Evolutionary conservation across 2,329 filamentous ascomycete genomes (phyloP).

Genomic region (Pestalotiopsis sp.): DNA sequence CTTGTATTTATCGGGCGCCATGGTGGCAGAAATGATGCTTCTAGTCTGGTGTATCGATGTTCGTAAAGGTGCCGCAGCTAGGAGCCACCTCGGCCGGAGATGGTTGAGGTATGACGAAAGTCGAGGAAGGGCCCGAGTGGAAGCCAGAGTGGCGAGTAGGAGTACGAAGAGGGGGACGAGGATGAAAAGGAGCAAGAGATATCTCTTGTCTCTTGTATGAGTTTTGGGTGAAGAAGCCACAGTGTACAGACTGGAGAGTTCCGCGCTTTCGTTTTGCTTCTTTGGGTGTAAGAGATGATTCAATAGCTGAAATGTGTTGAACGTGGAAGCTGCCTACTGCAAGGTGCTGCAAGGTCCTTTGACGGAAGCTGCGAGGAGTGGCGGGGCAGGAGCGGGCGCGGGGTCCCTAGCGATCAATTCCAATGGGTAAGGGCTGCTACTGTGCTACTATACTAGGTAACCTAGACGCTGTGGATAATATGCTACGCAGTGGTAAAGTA

Average conservation of each 20-base stretch:
- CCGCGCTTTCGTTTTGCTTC: neutral
- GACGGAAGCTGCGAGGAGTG: neutral
- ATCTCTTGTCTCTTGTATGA: slow-evolving; percentile 13
- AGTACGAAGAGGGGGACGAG: slow-evolving; percentile 52
- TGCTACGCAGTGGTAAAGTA: too few species aligned
- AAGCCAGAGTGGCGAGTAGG: slow-evolving; percentile 68
- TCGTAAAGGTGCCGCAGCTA: slow-evolving; percentile 33
- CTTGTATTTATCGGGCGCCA: slow-evolving; percentile 69
- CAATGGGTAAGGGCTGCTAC: neutral
- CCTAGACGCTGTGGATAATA: too few species aligned
- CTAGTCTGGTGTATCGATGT: slow-evolving; percentile 20
- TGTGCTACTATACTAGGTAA: too few species aligned
- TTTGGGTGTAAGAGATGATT: neutral
- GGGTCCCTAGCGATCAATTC: neutral
- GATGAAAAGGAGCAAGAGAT: slow-evolving; percentile 50
- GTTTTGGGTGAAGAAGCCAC: slow-evolving; percentile 9
- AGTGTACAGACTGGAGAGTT: neutral
- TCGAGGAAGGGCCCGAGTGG: slow-evolving; percentile 60
- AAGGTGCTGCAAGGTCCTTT: slow-evolving; percentile 5
- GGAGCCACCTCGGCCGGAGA: slow-evolving; percentile 43
- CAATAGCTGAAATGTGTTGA: neutral
- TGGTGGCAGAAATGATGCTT: slow-evolving; percentile 54
- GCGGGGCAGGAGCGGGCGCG: neutral
- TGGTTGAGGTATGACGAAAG: slow-evolving; percentile 61
- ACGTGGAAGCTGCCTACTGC: neutral